Base-by-base conservation (phyloP, 2,329 filamentous ascomycete species). In the Aspergillus felis region DNA sequence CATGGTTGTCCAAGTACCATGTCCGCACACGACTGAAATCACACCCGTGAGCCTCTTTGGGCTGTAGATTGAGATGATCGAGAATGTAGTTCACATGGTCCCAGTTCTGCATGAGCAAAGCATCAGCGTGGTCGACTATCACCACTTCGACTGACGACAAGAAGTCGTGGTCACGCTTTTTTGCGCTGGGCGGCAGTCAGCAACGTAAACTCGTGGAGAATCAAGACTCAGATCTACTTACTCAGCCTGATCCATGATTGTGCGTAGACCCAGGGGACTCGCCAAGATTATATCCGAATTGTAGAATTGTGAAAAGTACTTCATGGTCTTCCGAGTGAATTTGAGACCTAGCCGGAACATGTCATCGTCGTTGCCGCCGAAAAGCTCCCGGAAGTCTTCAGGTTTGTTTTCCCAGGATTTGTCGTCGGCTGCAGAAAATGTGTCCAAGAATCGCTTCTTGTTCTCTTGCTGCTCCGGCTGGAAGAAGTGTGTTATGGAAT, bases 81-180 rank as follows among this genome's bases (percentile, higher is more conserved):
- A 97, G 92, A 66, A 97, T 89, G 71, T 90, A 90, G 72, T 95
- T 90, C 59, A 97, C 85, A 71, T 99, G 93, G 68, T 97, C 92
- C 92, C 93, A 97, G 73, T 96, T 97, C 74, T 99, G 94, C 92
- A 97, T 97, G 8, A 96, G 84, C 46, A 97, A 84, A 0, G 92
- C 92, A 74, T 97, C 92, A 12, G 91, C 89, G 75, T 97, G 92
- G 72, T 99, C 94, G 59, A 96, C 82, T 50, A 97, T 82, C 32
- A 94, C 87, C 53, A 99, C 76, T 75, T 99, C 94, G 66, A 99
- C 90, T 1, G 93, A 97, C 57, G 90, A 93, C 14, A 99, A 81
- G 71, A 96, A 99, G 74, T 99, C 94, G 66, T 85, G 87, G 71
- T 97, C 93, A 38, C 84, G 76, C 62, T 86, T 86, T 71, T 88